Evolutionary conservation across 2,329 filamentous ascomycete genomes (phyloP).

Genomic region (Gliomastix tumulicola): DNA sequence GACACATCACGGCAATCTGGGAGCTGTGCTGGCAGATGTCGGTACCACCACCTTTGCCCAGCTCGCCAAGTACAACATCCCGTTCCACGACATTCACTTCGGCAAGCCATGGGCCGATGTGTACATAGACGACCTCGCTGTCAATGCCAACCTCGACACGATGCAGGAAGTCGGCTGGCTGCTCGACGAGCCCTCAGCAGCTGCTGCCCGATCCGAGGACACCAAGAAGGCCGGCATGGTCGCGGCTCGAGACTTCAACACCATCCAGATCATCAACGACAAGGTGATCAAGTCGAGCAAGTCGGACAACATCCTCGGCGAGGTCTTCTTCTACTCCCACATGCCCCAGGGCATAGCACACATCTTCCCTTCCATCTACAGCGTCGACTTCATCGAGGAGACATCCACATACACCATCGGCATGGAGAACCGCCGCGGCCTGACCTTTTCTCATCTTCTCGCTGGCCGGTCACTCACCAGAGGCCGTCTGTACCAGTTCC

Average conservation of each 20-base stretch:
- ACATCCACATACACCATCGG: conserved; percentile 16
- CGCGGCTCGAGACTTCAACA: conserved; percentile 19
- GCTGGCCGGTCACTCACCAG: conserved; percentile 20
- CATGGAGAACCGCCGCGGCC: conserved; percentile 18
- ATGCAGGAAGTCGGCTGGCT: conserved; percentile 19
- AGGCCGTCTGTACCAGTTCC: conserved; percentile 14
- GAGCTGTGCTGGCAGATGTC: conserved; percentile 16
- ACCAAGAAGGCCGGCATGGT: conserved; percentile 17
- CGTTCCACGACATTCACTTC: conserved; percentile 19
- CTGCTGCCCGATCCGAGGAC: conserved; percentile 7
- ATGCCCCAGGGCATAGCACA: conserved; percentile 12
- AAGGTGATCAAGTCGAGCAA: conserved; percentile 21
- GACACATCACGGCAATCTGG: conserved; percentile 17
- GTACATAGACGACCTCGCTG: conserved; percentile 16
- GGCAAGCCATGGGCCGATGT: conserved; percentile 20
- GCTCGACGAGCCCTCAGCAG: conserved; percentile 14
- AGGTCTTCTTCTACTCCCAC: conserved; percentile 22
- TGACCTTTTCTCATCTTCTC: conserved; percentile 17
- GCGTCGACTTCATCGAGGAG: conserved; percentile 15
- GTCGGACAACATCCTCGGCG: conserved; percentile 19
- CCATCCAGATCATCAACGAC: conserved; percentile 18
- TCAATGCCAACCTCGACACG: conserved; percentile 19
- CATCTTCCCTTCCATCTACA: conserved; percentile 15
- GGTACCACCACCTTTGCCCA: conserved; percentile 16
- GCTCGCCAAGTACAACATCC: conserved; percentile 16